A percentile compares a stretch with the other conserved stretches of the same genome.
phyloP scores from a whole-genome alignment of 2,329 filamentous ascomycete species.

The Seiridium unicorne region DNA sequence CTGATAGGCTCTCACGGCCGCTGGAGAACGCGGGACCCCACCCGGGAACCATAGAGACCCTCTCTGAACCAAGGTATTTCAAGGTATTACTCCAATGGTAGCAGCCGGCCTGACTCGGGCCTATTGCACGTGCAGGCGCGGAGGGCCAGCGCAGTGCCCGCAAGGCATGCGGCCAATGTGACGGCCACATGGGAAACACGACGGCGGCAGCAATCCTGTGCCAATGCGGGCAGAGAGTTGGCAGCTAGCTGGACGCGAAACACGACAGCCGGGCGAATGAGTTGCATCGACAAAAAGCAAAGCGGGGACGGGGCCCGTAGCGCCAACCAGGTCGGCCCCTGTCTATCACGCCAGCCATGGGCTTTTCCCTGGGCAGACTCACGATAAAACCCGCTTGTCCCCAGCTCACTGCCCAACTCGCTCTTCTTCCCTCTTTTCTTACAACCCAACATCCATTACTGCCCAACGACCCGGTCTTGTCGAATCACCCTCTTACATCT shows the following conservation, averaged over 20 bases:
- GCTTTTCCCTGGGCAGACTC: constrained; percentile 11
- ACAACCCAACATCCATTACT: constrained; percentile 32
- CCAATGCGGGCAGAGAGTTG: constrained; percentile 3
- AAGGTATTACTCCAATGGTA: constrained; percentile 37
- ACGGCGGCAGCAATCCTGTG: constrained; percentile 6
- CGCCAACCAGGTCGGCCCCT: background rate
- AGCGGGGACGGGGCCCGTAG: constrained; percentile 7
- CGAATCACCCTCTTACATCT: constrained; percentile 16
- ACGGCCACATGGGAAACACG: constrained; percentile 29
- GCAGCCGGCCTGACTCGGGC: constrained; percentile 28
- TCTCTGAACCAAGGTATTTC: constrained; percentile 39
- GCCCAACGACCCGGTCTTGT: constrained; percentile 29
- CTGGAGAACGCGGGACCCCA: constrained; percentile 29
- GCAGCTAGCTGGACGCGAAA: constrained; percentile 1
- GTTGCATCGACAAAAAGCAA: constrained; percentile 12
- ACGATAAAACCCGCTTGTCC: constrained; percentile 51
- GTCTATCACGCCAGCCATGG: constrained; percentile 11
- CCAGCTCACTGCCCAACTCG: constrained; percentile 39
- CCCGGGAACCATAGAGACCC: constrained; percentile 27
- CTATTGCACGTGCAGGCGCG: constrained; percentile 38
- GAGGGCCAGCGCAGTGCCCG: constrained; percentile 45
- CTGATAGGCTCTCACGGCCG: constrained; percentile 40
- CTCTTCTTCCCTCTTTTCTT: constrained; percentile 29
- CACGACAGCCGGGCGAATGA: constrained; percentile 8
- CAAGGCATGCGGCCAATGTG: constrained; percentile 39